Base-by-base conservation (phyloP, 2,329 filamentous ascomycete genomes). In the Pseudofabraea citricarpa region DNA sequence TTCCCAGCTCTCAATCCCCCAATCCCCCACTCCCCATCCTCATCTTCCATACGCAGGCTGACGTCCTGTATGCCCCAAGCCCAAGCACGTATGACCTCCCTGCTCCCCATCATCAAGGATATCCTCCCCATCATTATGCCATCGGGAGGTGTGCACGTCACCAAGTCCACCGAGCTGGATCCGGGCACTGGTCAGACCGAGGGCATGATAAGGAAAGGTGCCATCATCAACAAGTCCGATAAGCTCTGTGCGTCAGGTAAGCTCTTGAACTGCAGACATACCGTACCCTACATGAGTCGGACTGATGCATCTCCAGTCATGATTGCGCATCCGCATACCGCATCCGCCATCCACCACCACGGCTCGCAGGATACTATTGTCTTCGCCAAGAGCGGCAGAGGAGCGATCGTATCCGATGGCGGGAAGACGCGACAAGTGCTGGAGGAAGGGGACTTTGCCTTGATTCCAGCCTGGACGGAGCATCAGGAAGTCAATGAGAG, bases 401-500 rank as follows among this genome's bases (percentile, higher is more conserved):
- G 83, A 5, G 65, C 73, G 12, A 69, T 88, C 7, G 70, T 85
- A 3, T 81, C 74, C 0, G 72, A 72, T 41, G 67, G 69, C 18
- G 70, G 73, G 32, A 73, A 78, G 10, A 73, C 72, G 48, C 72
- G 74, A 24, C 72, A 83, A 48, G 66, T 75, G 15, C 68, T 89
- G 6, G 62, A 62, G 1, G 70, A 77, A 0, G 84, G 85, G 0
- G 83, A 87, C 59, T 88, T 85, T 61, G 82, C 81, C 3, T 71
- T 86, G 43, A 74, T 88, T 10, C 84, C 84, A 0, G 76, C 82
- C 0, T 86, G 75, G 71, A 77, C 79, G 0, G 83, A 88, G 59
- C 82, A 88, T 62, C 82, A 87, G 59, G 74, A 83, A 42, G 67
- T 81, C 16, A 88, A 88, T 54, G 75, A 85, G 27, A 73, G 74